Evolutionary conservation across 2,329 filamentous ascomycete genomes (phyloP).

Genomic region (Simplicillium sp.): DNA sequence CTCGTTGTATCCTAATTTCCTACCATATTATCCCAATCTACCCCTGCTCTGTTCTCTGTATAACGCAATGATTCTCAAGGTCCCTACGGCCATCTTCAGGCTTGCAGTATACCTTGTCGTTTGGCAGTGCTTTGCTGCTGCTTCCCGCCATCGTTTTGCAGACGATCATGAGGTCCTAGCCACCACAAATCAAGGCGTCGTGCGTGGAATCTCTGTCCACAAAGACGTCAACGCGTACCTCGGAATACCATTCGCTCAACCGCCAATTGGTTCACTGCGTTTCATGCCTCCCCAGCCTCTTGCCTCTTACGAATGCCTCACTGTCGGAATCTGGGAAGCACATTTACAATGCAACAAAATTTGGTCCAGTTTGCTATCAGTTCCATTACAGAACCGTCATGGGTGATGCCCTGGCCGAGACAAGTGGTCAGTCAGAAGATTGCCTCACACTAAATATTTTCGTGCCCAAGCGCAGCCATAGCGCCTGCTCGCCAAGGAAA

Average conservation of each 20-base stretch:
- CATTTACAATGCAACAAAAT: constrained; percentile 1
- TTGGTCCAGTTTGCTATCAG: constrained; percentile 3
- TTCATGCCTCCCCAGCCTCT: constrained; percentile 2
- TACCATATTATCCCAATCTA: too few relatives aligned
- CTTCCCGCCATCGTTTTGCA: too few relatives aligned
- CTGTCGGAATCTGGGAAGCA: background rate
- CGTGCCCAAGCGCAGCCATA: background rate
- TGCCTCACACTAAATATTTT: constrained; percentile 4
- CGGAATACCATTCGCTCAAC: constrained; percentile 9
- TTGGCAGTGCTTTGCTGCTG: too few relatives aligned
- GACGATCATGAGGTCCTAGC: too few relatives aligned
- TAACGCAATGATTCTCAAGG: too few relatives aligned
- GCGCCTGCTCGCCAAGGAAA: background rate
- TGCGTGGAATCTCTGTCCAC: background rate
- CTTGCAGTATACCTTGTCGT: too few relatives aligned
- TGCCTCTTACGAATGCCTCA: background rate
- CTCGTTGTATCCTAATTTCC: too few relatives aligned
- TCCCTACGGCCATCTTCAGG: too few relatives aligned
- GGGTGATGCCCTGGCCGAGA: background rate
- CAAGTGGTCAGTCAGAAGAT: background rate
- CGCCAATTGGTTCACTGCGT: constrained; percentile 4
- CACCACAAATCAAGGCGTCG: background rate
- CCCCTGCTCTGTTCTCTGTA: too few relatives aligned
- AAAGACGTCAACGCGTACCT: constrained; percentile 1
- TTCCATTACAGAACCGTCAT: constrained; percentile 4